Conservation (phyloP, 1,284 basidiomycete species). For the Marasmius sp. region DNA sequence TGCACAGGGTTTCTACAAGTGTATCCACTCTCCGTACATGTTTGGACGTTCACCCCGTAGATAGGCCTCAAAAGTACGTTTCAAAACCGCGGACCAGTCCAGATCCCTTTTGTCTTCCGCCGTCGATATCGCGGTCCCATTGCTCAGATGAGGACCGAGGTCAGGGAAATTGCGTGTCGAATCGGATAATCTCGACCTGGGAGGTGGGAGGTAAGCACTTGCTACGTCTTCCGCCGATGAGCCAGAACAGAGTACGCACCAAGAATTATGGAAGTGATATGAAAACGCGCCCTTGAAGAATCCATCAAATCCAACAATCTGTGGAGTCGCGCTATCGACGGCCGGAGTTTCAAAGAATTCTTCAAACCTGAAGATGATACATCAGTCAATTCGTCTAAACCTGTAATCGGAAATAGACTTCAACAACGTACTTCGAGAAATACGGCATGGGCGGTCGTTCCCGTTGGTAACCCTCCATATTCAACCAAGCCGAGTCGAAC, state of each 20-base stretch:
- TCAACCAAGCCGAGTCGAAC: constrained; percentile 88
- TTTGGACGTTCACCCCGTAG: constrained; percentile 70
- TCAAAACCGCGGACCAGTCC: constrained; percentile 74
- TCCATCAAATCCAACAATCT: constrained; percentile 70
- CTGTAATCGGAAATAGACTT: background rate
- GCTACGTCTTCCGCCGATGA: background rate
- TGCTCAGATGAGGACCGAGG: constrained; percentile 61
- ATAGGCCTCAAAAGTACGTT: constrained; percentile 77
- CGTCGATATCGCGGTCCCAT: constrained; percentile 27
- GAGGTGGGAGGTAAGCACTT: background rate
- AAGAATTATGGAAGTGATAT: constrained; percentile 84
- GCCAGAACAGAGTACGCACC: constrained; percentile 38
- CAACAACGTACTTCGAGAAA: constrained; percentile 5
- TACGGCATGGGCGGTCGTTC: constrained; percentile 43
- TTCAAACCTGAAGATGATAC: constrained; percentile 45
- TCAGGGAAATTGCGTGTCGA: constrained; percentile 73
- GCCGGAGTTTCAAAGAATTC: constrained; percentile 74
- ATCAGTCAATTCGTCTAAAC: constrained; percentile 1
- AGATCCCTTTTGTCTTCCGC: constrained; percentile 55
- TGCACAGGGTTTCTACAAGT: constrained; percentile 30
- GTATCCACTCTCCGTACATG: constrained; percentile 73
- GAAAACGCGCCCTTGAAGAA: constrained; percentile 81
- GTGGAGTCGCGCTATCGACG: constrained; percentile 61
- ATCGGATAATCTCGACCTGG: constrained; percentile 78
- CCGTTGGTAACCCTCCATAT: constrained; percentile 80